phyloP scores from a whole-genome alignment of 257 asterid genomes.

The Przewalskia tangutica region DNA sequence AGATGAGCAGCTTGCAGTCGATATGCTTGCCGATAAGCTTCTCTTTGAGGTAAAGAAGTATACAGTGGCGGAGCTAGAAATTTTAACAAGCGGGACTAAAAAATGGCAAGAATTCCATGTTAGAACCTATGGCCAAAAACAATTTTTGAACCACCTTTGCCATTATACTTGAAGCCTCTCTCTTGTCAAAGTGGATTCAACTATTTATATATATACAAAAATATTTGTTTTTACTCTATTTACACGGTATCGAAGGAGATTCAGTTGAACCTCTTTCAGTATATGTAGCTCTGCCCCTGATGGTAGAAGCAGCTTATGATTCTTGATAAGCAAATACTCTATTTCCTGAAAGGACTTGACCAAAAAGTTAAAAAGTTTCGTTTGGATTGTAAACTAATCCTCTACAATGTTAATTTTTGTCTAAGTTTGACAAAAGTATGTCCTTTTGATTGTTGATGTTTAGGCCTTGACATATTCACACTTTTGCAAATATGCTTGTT shows the following conservation, averaged over 20 bases:
- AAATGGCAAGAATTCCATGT: too few relatives aligned
- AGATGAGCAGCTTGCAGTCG: slow-evolving; percentile 96
- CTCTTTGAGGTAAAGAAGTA: slow-evolving; percentile 60
- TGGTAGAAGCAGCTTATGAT: background rate
- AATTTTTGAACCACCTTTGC: background rate
- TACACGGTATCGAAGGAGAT: background rate
- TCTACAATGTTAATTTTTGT: background rate
- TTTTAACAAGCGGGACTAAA: background rate
- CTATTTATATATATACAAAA: background rate
- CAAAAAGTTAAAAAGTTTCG: background rate
- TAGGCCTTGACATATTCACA: slow-evolving; percentile 98
- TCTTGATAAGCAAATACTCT: background rate
- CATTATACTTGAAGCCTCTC: background rate
- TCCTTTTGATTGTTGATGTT: background rate
- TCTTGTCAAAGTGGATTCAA: background rate
- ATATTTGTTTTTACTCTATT: background rate
- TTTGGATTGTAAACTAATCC: background rate
- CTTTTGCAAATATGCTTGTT: slow-evolving; percentile 91
- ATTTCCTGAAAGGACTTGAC: background rate
- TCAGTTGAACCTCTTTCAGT: background rate
- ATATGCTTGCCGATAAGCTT: slow-evolving; percentile 84
- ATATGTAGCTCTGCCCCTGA: background rate
- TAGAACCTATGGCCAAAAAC: background rate
- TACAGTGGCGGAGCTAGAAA: background rate
- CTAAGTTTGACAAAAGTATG: background rate